Evolutionary conservation across 2,329 filamentous ascomycete genomes (phyloP), one percentile per base, ranked within the genome.

Genomic region (Harringtonia aguacate): DNA sequence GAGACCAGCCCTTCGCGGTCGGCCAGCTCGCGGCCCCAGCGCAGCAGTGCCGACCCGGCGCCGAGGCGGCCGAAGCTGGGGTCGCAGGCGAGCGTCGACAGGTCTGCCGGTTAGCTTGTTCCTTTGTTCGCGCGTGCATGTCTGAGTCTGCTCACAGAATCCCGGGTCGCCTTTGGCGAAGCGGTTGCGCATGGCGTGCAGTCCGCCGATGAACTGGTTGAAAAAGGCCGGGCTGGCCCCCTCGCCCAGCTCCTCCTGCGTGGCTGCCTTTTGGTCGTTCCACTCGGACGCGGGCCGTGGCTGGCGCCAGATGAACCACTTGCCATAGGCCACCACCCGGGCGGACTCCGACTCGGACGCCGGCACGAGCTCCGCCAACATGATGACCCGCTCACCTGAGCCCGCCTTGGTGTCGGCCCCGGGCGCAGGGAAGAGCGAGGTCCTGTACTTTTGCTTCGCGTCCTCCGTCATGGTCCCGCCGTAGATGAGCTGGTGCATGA

Each of bases 281-380:
- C 56, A 60, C 45, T 55, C 48, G 22, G 49, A 54, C 36, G 55
- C 51, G 3, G 53, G 21, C n/a, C 52, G 52, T 18, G 49, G 46
- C 28, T 50, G 39, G 12, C 47, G 51, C 20, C 50, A 44, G 8
- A 58, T 33, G 14, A 22, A 33, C 55, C 56, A 60, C 41, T 56
- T 56, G 20, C 51, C 51, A 36, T 55, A 60, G 13, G 56, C 60
- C 8, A 59, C 52, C 8, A 62, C 46, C 43, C 58, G n/a, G 31
- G 29, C 56, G 4, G 53, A 39, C 3, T 30, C 41, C 10, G 34
- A 28, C 6, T 20, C 41, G 7, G 34, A 44, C 3, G 51, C 46
- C 1, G 46, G 46, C 8, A 52, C 33, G 17, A 52, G 45, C 46
- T 61, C 58, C 13, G 56, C 58, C 8, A 59, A 54, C 35, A 46